Conservation (phyloP, 306 rosid species). For the Acacia melanoxylon region DNA sequence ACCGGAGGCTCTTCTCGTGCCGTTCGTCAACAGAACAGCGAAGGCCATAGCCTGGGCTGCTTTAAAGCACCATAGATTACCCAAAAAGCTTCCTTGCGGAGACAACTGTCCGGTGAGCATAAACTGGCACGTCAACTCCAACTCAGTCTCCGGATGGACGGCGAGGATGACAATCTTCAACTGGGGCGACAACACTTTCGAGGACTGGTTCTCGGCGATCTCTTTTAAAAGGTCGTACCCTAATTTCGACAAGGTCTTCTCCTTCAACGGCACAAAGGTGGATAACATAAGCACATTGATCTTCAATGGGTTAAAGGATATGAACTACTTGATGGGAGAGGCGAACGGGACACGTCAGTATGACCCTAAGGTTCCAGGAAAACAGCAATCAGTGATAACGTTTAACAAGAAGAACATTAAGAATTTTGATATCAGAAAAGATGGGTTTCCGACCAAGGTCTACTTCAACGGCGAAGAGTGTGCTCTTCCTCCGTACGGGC, state of each 20-base stretch:
- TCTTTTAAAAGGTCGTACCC: slow-evolving; percentile 45
- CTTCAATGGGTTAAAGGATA: slow-evolving; percentile 62
- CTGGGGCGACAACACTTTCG: slow-evolving; percentile 51
- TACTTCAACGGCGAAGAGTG: slow-evolving; percentile 87
- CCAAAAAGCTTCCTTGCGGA: slow-evolving; percentile 59
- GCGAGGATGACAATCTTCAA: slow-evolving; percentile 85
- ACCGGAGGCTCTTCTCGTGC: slow-evolving; percentile 66
- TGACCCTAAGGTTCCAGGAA: slow-evolving; percentile 75
- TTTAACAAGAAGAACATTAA: slow-evolving; percentile 54
- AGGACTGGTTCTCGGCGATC: slow-evolving; percentile 77
- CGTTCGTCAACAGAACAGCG: slow-evolving; percentile 57
- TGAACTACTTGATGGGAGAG: slow-evolving; percentile 60
- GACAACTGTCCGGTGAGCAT: slow-evolving; percentile 83
- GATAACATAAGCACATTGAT: slow-evolving; percentile 48
- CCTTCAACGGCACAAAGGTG: slow-evolving; percentile 77
- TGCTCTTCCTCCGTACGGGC: slow-evolving; percentile 55
- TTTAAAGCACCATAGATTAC: slow-evolving; percentile 43
- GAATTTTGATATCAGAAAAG: slow-evolving; percentile 43
- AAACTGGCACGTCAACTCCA: slow-evolving; percentile 79
- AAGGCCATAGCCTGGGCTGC: slow-evolving; percentile 81
- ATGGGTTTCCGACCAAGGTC: slow-evolving; percentile 74
- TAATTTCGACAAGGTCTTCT: slow-evolving; percentile 59
- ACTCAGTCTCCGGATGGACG: slow-evolving; percentile 68
- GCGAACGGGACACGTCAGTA: slow-evolving; percentile 41
- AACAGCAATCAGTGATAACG: slow-evolving; percentile 77